Percentiles rank a stretch among this genome's conserved stretches.
These are phyloP conservation scores for Dactylis glomerata DNA, from an alignment of 176 grass and related monocot species.

Conservation along the genomic window DNA sequence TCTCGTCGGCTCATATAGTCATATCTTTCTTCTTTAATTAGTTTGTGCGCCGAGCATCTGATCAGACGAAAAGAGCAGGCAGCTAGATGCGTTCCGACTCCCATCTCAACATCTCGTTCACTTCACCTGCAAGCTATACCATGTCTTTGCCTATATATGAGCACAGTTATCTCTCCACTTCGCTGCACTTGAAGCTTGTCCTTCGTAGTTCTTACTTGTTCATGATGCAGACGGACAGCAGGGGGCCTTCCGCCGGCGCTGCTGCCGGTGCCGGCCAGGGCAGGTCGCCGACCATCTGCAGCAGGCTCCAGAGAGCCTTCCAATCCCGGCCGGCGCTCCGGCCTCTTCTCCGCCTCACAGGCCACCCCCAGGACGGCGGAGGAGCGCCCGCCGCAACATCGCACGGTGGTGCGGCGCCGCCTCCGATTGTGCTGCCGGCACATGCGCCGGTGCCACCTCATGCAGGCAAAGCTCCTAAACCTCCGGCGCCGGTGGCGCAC, in stretches of 20 bases:
- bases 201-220: background rate
- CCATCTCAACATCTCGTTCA: background rate
- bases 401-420: background rate
- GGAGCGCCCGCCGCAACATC: background rate
- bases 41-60: slow-evolving; percentile 41
- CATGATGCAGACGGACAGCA: slow-evolving; percentile 34
- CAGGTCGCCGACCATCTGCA: slow-evolving; percentile 24
- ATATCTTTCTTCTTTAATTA: slow-evolving; percentile 15
- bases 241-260: background rate
- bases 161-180: background rate
- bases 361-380: slow-evolving; percentile 22
- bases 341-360: slow-evolving; percentile 38
- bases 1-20: slow-evolving; percentile 35
- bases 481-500: background rate
- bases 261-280: background rate
- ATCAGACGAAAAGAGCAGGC: slow-evolving; percentile 17
- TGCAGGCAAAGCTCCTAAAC: background rate
- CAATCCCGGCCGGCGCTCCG: slow-evolving; percentile 29
- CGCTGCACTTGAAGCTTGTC: background rate
- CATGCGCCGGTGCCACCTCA: background rate
- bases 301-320: slow-evolving; percentile 40
- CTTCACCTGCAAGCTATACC: slow-evolving; percentile 19
- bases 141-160: background rate
- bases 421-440: background rate
- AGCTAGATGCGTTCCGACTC: background rate